Percentiles rank a stretch among this genome's conserved stretches.
phyloP scores from a whole-genome alignment of 805 yeast genomes.

The Suhomyces tanzawaensis region DNA sequence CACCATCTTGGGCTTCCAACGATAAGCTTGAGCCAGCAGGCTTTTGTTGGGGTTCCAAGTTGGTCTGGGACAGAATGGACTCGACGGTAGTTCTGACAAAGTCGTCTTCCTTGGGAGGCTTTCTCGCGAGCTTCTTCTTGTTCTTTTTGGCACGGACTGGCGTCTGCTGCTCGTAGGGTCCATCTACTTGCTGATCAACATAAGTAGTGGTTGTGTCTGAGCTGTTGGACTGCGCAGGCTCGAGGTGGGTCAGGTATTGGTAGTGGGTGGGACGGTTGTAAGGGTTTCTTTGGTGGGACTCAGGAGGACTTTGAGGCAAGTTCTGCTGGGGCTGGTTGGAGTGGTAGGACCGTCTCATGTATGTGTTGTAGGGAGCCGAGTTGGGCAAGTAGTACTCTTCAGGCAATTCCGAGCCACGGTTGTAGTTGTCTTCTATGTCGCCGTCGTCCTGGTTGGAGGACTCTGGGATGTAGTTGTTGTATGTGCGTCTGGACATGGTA shows the following conservation, averaged over 20 bases:
- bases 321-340: slow-evolving; percentile 1
- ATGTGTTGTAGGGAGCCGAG: slow-evolving; percentile 4
- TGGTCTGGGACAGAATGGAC: slow-evolving; percentile 8
- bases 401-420: slow-evolving; percentile 1
- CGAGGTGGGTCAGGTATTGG: slow-evolving; percentile 6
- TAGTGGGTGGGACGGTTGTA: slow-evolving; percentile 6
- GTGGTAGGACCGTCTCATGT: slow-evolving; percentile 5
- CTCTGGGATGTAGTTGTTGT: slow-evolving; percentile 2
- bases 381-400: slow-evolving; percentile 7
- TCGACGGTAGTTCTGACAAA: neutral
- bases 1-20: slow-evolving; percentile 13
- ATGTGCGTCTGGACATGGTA: slow-evolving; percentile 11
- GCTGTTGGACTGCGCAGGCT: slow-evolving; percentile 8
- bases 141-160: slow-evolving; percentile 3
- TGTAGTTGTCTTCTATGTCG: slow-evolving; percentile 4
- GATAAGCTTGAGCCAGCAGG: slow-evolving; percentile 1
- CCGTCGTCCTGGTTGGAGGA: slow-evolving; percentile 5
- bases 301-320: neutral
- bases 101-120: neutral
- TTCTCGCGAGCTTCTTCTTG: slow-evolving; percentile 2
- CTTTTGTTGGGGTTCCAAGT: slow-evolving; percentile 5
- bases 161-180: slow-evolving; percentile 9
- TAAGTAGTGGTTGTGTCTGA: slow-evolving; percentile 12
- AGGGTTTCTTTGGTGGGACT: slow-evolving; percentile 1
- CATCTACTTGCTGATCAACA: slow-evolving; percentile 8